Base-by-base conservation (phyloP, 164 flowering plant species). In the Chimonanthus salicifolius region DNA sequence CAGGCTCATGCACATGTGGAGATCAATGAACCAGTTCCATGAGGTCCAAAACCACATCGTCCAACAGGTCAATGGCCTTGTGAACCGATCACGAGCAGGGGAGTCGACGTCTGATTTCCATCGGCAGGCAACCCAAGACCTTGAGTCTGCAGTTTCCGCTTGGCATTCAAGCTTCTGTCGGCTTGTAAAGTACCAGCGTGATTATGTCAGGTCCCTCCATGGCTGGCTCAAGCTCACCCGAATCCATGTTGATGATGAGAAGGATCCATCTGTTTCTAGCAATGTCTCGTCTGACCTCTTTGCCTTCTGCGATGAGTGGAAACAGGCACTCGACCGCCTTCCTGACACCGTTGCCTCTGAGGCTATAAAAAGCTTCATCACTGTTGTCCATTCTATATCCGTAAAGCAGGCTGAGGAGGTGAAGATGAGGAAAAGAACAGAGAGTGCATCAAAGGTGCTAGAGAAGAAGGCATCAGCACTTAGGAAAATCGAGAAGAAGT, bases 1-100 rank as follows among this genome's bases (percentile, higher is more conserved):
- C 71, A 96, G 99, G 82, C 78, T 88, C 64, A 90, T 89, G 97
- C 87, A 88, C 85, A 96, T 94, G 99, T 96, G 99, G 99, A 86
- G 84, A 78, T 79, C 95, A 9, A 96, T 96, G 99, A 86, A 96
- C 78, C 92, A 89, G 70, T 83, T 75, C 82, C 99, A 96, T 70
- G 94, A 90, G 76, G 75, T 87, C 49, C 98, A 96, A 71, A 90
- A 87, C 80, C 82, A 87, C 83, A 88, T 94, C 68, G 93, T 94
- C 20, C 94, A 94, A 83, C 98, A 96, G 84, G 99, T 96, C 2
- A 83, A 90, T 5, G 97, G 98, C 69, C 98, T 96, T 67, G 86
- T 88, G 62, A 87, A 90, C 84, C 80, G 77, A 71, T 66, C 88
- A 15, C 44, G 71, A 49, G 87, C 85, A 50, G 90, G 94, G 51